Evolutionary conservation across 2,329 filamentous ascomycete genomes (phyloP), one percentile per base, ranked within the genome.

Genomic region (Clonostachys sp.): DNA sequence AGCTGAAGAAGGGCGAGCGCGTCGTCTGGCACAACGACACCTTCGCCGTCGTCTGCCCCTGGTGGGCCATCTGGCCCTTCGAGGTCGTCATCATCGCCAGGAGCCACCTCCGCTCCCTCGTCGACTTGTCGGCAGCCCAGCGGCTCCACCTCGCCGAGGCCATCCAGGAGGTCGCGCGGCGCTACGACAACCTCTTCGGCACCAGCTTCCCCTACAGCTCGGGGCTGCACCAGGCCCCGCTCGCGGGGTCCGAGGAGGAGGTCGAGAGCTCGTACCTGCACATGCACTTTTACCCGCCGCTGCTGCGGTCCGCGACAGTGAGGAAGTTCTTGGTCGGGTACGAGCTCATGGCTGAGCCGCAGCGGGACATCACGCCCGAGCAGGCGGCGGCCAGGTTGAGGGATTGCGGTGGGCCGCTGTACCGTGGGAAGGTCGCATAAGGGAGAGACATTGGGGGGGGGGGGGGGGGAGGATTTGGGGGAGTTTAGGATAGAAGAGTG

Each of bases 1-100:
- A 99, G 65, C 72, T 85, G 46, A 77, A 84, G 57, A 95, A 95
- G 70, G 71, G 83, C 55, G 91, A 96, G 68, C 83, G 94, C 12
- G 79, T 95, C 9, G 87, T 99, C 0, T 96, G 88, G 63, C 84
- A 95, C 64, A 99, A 99, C 63, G 80, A 80, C 12, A 76, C 76
- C 1, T 99, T 97, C 65, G 72, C 96, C 40, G 86, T 91, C 0
- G 81, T 97, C 14, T 96, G 91, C 60, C 94, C 94, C 0, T 99
- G 94, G 91, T 99, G 94, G 94, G 94, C 90, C 1, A 79, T 90
- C 16, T 99, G 94, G 94, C 94, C 94, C 0, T 99, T 96, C 52
- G 94, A 99, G 73, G 87, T 92, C 42, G 87, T 99, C 74, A 80
- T 99, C 50, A 75, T 96, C 33, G 83, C 89, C 51, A 95, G 90